A percentile compares a stretch with the other conserved stretches of the same genome.
These are phyloP conservation scores for Nannochloropsis gaditana DNA, from an alignment of 108 stramenopile genomes.

Conservation along the genomic window DNA sequence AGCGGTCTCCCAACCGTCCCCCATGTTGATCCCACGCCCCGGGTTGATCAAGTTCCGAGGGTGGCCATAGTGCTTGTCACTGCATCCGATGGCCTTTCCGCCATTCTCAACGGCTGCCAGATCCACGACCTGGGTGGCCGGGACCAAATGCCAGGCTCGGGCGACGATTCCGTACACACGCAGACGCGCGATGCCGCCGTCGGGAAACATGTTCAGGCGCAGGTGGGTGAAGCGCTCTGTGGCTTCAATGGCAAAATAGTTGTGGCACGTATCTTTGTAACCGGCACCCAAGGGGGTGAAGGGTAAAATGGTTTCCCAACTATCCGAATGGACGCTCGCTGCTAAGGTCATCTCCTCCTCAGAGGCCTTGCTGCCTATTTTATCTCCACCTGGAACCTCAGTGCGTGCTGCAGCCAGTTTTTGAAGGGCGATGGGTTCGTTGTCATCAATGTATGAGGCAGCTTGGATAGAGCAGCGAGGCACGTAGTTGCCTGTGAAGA, in stretches of 20 bases:
- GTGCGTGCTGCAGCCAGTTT: slow-evolving; percentile 42
- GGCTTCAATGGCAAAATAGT: background rate
- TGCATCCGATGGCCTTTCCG: slow-evolving; percentile 47
- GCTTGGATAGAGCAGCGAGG: slow-evolving; percentile 68
- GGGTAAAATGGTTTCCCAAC: slow-evolving; percentile 65
- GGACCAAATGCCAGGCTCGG: slow-evolving; percentile 29
- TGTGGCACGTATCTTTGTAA: background rate
- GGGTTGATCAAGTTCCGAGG: slow-evolving; percentile 69
- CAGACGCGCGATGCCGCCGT: slow-evolving; percentile 83
- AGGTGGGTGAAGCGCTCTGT: slow-evolving; percentile 52
- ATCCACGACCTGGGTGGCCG: slow-evolving; percentile 46
- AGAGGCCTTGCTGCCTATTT: slow-evolving; percentile 62
- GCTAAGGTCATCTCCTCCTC: slow-evolving; percentile 58
- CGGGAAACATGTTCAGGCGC: slow-evolving; percentile 75
- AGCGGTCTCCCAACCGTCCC: slow-evolving; percentile 89
- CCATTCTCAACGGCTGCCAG: slow-evolving; percentile 47
- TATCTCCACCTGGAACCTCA: slow-evolving; percentile 57
- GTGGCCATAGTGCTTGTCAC: slow-evolving; percentile 83
- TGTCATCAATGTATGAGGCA: slow-evolving; percentile 34
- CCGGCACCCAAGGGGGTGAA: slow-evolving; percentile 40
- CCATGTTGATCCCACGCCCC: slow-evolving; percentile 69
- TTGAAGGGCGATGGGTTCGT: background rate
- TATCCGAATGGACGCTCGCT: slow-evolving; percentile 34
- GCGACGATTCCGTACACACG: slow-evolving; percentile 55
- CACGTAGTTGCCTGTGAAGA: slow-evolving; percentile 83